Conservation (phyloP, 2,329 filamentous ascomycete genomes). For the Monosporascus sp. region DNA sequence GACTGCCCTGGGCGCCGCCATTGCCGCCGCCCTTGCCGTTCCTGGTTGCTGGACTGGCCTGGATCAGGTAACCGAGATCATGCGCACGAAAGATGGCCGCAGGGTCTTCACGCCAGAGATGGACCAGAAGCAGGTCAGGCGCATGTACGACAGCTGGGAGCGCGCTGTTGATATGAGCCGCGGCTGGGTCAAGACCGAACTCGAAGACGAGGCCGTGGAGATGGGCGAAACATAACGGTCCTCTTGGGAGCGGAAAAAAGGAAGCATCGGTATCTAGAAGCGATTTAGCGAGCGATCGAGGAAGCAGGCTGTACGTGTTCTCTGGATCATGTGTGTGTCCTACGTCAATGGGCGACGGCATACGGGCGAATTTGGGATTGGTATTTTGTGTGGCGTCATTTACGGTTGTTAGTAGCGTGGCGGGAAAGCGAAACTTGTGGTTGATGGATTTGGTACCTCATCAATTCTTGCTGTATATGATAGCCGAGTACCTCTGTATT, state of each 20-base stretch:
- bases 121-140: conserved; percentile 34
- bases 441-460: too few species aligned
- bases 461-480: too few species aligned
- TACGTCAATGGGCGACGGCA: too few species aligned
- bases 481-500: too few species aligned
- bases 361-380: too few species aligned
- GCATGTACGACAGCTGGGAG: conserved; percentile 50
- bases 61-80: conserved; percentile 65
- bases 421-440: too few species aligned
- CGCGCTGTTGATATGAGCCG: conserved; percentile 56
- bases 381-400: neutral
- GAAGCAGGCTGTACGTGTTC: neutral
- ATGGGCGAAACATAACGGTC: neutral
- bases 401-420: too few species aligned
- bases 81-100: conserved; percentile 59
- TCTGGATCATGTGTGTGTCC: neutral
- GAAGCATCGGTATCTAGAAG: neutral
- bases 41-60: conserved; percentile 74
- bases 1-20: conserved; percentile 81
- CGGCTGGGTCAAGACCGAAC: conserved; percentile 42
- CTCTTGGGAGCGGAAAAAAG: neutral
- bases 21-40: conserved; percentile 76
- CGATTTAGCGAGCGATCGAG: neutral
- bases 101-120: conserved; percentile 67
- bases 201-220: conserved; percentile 17